These are phyloP conservation scores for Cinnamomum micranthum DNA, from an alignment of 164 flowering plant species.

Conservation along the genomic window DNA sequence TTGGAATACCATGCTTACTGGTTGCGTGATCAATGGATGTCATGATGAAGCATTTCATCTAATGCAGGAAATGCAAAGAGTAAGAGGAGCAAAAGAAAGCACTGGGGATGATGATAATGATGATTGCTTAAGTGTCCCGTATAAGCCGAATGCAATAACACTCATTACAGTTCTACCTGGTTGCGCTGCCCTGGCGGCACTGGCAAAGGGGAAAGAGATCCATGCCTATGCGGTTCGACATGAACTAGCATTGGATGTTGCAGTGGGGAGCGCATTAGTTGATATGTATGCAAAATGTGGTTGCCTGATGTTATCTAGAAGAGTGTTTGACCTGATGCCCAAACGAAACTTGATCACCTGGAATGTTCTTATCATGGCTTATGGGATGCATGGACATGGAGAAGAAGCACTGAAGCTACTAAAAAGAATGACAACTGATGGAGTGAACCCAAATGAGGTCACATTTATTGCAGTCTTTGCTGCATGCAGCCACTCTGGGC, in stretches of 20 bases:
- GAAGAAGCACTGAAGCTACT: constrained; percentile 53
- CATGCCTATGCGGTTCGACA: constrained; percentile 68
- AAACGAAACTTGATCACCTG: constrained; percentile 61
- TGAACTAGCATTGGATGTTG: constrained; percentile 47
- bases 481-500: constrained; percentile 75
- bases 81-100: constrained; percentile 3
- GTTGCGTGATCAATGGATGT: constrained; percentile 46
- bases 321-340: constrained; percentile 55
- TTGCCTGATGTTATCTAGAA: constrained; percentile 43
- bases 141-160: constrained; percentile 68
- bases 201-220: constrained; percentile 74
- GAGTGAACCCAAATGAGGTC: constrained; percentile 57
- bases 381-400: constrained; percentile 88
- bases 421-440: constrained; percentile 33
- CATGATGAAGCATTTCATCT: constrained; percentile 51
- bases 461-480: constrained; percentile 69
- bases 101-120: neutral
- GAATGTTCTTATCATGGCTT: constrained; percentile 82
- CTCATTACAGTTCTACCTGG: constrained; percentile 81
- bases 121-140: neutral
- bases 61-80: constrained; percentile 50
- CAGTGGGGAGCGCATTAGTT: constrained; percentile 70
- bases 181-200: constrained; percentile 66
- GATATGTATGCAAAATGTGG: constrained; percentile 88
- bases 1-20: constrained; percentile 86